Evolutionary conservation across 106 monocot species (phyloP).

Genomic region (Dioscorea zingiberensis): DNA sequence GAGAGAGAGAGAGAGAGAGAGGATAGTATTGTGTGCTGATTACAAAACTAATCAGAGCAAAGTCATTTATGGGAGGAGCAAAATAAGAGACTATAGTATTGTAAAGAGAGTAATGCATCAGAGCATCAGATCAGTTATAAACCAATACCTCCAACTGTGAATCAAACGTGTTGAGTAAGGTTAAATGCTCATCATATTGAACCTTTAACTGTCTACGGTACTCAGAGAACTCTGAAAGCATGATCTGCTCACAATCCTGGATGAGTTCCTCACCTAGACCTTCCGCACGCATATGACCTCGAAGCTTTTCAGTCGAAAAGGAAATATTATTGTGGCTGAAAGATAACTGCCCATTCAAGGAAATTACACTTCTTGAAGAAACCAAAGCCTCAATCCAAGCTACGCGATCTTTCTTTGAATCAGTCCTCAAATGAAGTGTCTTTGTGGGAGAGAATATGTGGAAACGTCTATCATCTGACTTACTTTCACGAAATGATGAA

Average conservation of each 20-base stretch:
- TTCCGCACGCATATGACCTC: constrained; percentile 64
- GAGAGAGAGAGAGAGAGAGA: too few relatives aligned
- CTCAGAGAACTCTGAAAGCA: constrained; percentile 66
- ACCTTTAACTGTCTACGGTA: constrained; percentile 44
- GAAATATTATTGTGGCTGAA: constrained; percentile 32
- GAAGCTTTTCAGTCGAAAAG: constrained; percentile 77
- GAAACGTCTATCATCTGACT: constrained; percentile 72
- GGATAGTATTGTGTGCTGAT: too few relatives aligned
- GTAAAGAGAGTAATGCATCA: background rate
- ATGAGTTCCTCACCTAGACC: constrained; percentile 59
- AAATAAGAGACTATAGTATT: too few relatives aligned
- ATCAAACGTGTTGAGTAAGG: constrained; percentile 25
- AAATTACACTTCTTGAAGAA: constrained; percentile 46
- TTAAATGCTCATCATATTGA: constrained; percentile 56
- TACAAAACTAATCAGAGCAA: too few relatives aligned
- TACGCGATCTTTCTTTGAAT: constrained; percentile 64
- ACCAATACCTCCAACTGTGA: constrained; percentile 65
- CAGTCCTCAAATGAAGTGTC: constrained; percentile 73
- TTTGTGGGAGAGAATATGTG: constrained; percentile 86
- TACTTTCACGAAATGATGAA: constrained; percentile 79
- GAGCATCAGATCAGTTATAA: constrained; percentile 29
- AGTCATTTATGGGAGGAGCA: too few relatives aligned
- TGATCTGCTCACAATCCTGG: constrained; percentile 80
- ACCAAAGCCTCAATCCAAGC: constrained; percentile 88
- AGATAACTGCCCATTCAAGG: constrained; percentile 24